Conservation (phyloP, 73 alveolate species). For the Tetrahymena borealis region DNA sequence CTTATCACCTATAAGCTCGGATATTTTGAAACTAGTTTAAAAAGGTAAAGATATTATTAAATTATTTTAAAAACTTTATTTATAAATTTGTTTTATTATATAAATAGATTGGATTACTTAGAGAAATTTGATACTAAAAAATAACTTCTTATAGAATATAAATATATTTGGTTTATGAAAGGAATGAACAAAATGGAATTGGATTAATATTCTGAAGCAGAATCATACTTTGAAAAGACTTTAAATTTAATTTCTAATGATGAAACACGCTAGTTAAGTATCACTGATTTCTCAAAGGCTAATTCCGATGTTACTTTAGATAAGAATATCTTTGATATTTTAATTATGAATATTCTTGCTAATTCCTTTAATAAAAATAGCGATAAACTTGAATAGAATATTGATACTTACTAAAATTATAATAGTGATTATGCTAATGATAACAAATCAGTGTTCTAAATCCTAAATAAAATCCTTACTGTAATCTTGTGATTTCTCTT, state of each 20-base stretch:
- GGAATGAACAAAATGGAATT: background rate
- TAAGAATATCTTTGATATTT: background rate
- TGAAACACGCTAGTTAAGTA: background rate
- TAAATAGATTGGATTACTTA: background rate
- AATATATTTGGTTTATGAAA: background rate
- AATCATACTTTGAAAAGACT: background rate
- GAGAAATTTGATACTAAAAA: background rate
- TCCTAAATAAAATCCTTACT: background rate
- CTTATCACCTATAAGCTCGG: background rate
- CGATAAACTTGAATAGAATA: background rate
- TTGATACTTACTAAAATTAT: background rate
- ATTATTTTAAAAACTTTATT: background rate
- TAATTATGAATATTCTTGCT: background rate
- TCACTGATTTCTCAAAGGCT: background rate
- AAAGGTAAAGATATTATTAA: background rate
- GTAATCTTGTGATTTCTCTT: background rate
- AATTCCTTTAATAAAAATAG: background rate
- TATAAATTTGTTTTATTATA: background rate
- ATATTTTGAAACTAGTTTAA: background rate
- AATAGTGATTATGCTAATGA: background rate
- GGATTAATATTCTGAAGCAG: background rate
- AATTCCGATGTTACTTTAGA: background rate
- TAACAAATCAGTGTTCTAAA: background rate
- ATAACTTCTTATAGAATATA: background rate
- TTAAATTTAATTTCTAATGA: background rate